phyloP scores from a whole-genome alignment of 192 early-diverging fungal species.

The Coemansia sp. region DNA sequence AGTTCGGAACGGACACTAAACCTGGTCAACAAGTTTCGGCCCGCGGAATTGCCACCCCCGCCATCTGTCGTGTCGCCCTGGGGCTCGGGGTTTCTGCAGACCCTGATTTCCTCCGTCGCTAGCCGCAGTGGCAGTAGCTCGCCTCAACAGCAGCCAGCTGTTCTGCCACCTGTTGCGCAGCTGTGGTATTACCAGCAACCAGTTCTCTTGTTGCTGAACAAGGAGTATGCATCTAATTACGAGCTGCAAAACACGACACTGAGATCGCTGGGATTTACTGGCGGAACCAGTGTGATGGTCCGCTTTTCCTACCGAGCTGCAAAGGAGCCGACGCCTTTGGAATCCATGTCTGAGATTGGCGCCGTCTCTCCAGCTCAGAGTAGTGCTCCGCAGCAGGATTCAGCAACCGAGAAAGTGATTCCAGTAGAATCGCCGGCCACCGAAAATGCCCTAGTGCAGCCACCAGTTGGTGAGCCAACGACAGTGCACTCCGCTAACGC shows the following conservation, averaged over 20 bases:
- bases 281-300: conserved; percentile 67
- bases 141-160: background rate
- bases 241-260: conserved; percentile 67
- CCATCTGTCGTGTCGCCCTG: background rate
- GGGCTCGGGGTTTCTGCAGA: background rate
- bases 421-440: background rate
- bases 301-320: conserved; percentile 59
- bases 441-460: too few relatives aligned
- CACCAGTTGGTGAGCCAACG: background rate
- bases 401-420: background rate
- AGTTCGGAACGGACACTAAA: conserved; percentile 23
- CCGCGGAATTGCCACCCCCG: background rate
- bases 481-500: background rate
- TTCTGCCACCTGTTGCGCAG: background rate
- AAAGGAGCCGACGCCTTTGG: conserved; percentile 35
- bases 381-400: background rate
- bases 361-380: background rate
- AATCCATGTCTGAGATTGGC: conserved; percentile 2
- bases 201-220: conserved; percentile 25
- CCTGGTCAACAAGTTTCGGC: conserved; percentile 14
- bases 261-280: conserved; percentile 61
- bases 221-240: conserved; percentile 58
- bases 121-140: background rate
- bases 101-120: background rate
- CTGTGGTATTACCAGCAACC: conserved; percentile 29